Evolutionary conservation across 129 eudicot species (phyloP), one percentile per base, ranked within the genome.

Genomic region (Escallonia herrerae): DNA sequence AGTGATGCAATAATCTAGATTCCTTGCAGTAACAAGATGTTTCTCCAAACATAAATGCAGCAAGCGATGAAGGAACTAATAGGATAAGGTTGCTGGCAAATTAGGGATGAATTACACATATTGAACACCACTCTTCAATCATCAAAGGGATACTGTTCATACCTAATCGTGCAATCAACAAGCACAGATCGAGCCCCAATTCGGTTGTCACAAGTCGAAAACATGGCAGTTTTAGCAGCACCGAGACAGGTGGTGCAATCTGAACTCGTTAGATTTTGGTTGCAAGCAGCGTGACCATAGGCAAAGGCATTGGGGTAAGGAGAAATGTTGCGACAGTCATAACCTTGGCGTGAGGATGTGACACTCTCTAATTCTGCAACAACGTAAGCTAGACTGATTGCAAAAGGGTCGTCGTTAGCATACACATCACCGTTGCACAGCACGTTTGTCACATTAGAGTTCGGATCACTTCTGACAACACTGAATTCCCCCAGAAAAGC

Each of bases 261-360:
- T 2, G 80, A 42, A 43, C 52, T 40, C 40, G 87, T 75, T 43
- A 84, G 81, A 8, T 66, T 77, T 8, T 40, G 45, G 66, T 65
- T 82, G 67, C 93, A 85, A 15, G 79, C 56, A 47, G 85, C 96
- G 56, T 85, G 87, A 5, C 93, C 93, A 9, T 77, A 89, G 46
- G 96, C 96, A 41, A 82, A 84, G 3, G 91, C 89, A 43, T 80
- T 88, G 6, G 96, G 96, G 56, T 82, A 84, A 5, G 96, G 96
- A 8, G 93, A 89, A 42, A 89, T 85, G 75, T 78, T 82, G 43
- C n/a, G 70, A 67, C 74, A 76, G 49, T 85, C 81, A 64, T 80
- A 68, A 60, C 86, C 83, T 60, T 45, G 43, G 50, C 55, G 58
- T 12, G 77, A 66, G 15, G 96, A 85, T 5, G 96, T 88, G 15